Evolutionary conservation across 106 monocot genomes (phyloP).

Genomic region (Alisma plantagoaquatica): DNA sequence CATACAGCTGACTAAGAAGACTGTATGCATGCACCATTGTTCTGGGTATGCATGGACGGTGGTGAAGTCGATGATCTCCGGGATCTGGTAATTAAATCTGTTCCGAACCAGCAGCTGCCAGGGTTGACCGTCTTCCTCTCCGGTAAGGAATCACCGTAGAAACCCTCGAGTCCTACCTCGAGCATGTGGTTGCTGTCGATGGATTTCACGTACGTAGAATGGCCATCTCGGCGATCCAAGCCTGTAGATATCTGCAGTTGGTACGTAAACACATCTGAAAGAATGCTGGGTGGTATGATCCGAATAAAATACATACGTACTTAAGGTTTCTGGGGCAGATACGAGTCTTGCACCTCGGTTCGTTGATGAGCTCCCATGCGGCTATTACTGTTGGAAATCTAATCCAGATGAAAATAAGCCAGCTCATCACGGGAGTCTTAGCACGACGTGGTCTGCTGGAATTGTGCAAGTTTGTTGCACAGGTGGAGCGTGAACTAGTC

Average conservation of each 20-base stretch:
- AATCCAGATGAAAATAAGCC: too few species aligned
- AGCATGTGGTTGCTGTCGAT: slow-evolving; percentile 78
- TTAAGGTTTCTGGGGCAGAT: too few species aligned
- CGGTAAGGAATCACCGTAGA: slow-evolving; percentile 48
- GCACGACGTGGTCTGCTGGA: too few species aligned
- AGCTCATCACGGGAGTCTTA: too few species aligned
- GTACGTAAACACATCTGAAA: too few species aligned
- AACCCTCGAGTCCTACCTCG: slow-evolving; percentile 82
- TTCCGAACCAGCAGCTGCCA: slow-evolving; percentile 52
- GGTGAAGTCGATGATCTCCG: slow-evolving; percentile 74
- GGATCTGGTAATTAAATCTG: slow-evolving; percentile 88
- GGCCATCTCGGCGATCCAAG: slow-evolving; percentile 91
- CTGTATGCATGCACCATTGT: slow-evolving; percentile 39
- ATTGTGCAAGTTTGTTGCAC: too few species aligned
- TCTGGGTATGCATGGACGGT: slow-evolving; percentile 98
- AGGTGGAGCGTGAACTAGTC: too few species aligned
- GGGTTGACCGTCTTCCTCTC: slow-evolving; percentile 59
- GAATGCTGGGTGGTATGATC: too few species aligned
- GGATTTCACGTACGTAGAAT: slow-evolving; percentile 40
- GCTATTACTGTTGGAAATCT: too few species aligned
- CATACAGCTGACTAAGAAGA: background rate
- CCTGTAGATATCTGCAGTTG: too few species aligned
- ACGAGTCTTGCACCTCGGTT: slow-evolving; percentile 88
- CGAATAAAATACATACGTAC: background rate
- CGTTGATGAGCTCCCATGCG: slow-evolving; percentile 98